Evolutionary conservation across 305 asterid species (phyloP), one percentile per base, ranked within the genome.

Genomic region (Fraxinus paxiana): DNA sequence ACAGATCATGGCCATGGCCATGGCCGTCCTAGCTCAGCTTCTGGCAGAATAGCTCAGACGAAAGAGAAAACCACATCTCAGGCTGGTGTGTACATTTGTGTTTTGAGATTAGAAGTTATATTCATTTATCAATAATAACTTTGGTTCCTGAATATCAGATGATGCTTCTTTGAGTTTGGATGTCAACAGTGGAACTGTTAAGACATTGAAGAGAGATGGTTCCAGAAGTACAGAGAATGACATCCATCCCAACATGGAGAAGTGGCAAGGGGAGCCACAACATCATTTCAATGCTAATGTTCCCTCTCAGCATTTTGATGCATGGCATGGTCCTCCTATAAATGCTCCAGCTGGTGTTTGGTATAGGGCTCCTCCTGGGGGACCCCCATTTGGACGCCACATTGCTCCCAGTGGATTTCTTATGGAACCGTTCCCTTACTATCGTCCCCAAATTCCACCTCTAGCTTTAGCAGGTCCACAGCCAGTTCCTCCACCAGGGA

Each of bases 351-450:
- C 92, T 82, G 95, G 92, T 82, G 90, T 85, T 83, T 94, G 98
- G 99, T 94, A 88, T 79, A 87, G 97, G 81, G 99, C 97, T 59
- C 97, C 89, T 77, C 97, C 93, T 59, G 91, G 89, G 7, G 94
- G 92, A 33, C 96, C 99, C 43, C 86, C 97, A 73, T 91, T 88
- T 84, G 93, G 98, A 81, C 83, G 90, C 75, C 97, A 91, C 41
- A 89, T 86, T 84, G 87, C 90, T 83, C 96, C 92, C 4, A 92
- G 97, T 80, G 97, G 98, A 82, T 94, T 89, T 81, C 97, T 92
- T 0, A 82, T 91, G 77, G 98, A 94, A 80, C 97, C 96, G 28
- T 93, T 83, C 84, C 93, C 98, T 81, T 93, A 94, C 76, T 94
- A 88, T 85, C 89, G 84, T 80, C 94, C 95, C 77, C 99, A 91